Evolutionary conservation across 176 grass and related monocot genomes (phyloP).

Genomic region (Zizania latifolia): DNA sequence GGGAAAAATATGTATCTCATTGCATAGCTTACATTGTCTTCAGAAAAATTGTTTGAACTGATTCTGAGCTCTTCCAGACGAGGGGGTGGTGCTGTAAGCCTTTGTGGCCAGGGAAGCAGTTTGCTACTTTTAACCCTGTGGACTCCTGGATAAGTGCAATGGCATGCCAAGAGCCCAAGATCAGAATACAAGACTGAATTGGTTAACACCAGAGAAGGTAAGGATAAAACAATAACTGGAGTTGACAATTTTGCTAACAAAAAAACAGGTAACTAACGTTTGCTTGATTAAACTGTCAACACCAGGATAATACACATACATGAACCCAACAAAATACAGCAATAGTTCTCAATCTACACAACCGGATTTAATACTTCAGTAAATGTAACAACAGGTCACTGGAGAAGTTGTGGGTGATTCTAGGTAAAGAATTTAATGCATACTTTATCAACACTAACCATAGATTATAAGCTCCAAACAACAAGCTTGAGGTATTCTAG

Average conservation of each 20-base stretch:
- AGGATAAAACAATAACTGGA: neutral
- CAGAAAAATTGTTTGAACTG: conserved; percentile 39
- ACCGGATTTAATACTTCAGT: neutral
- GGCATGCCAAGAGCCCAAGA: neutral
- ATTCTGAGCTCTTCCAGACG: conserved; percentile 57
- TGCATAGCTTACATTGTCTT: conserved; percentile 46
- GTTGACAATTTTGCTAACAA: neutral
- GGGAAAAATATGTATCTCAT: neutral
- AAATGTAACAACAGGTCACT: neutral
- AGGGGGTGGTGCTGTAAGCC: conserved; percentile 60
- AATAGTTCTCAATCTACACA: neutral
- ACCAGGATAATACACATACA: neutral
- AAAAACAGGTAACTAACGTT: neutral
- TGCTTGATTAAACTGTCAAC: neutral
- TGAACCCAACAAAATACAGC: neutral
- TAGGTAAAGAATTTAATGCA: neutral
- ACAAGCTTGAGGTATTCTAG: neutral
- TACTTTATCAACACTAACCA: neutral
- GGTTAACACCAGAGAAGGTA: neutral
- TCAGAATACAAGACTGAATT: conserved; percentile 1
- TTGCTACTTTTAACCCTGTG: conserved; percentile 43
- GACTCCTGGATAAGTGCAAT: conserved; percentile 37
- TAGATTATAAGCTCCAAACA: neutral
- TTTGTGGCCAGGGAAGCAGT: conserved; percentile 68
- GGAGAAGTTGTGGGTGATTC: neutral